A percentile compares a stretch with the other conserved stretches of the same genome.
Evolutionary conservation across 2,329 filamentous ascomycete species (phyloP).

Genomic region (Sclerotinia spermophila): DNA sequence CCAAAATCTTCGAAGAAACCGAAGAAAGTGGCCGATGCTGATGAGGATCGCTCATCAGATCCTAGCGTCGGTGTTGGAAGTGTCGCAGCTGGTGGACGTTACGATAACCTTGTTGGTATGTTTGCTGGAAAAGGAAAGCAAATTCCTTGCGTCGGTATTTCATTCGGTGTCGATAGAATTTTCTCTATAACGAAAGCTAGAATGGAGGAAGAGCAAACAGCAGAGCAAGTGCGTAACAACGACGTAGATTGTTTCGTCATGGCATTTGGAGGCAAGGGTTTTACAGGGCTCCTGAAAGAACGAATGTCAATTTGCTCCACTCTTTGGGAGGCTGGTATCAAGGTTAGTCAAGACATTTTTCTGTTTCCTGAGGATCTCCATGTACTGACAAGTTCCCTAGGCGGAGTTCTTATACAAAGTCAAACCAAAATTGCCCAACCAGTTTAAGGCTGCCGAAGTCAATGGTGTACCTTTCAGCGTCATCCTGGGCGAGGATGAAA

Average conservation of each 20-base stretch:
- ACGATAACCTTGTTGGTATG: conserved; percentile 92
- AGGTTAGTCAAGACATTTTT: conserved; percentile 45
- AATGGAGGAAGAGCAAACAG: conserved; percentile 58
- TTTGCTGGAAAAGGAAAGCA: conserved; percentile 73
- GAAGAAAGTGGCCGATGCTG: conserved; percentile 49
- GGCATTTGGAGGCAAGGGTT: conserved; percentile 86
- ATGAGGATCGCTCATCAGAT: conserved; percentile 69
- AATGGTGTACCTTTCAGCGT: conserved; percentile 79
- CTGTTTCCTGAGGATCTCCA: neutral
- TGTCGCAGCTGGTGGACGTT: conserved; percentile 84
- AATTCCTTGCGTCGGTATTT: conserved; percentile 88
- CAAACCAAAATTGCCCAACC: conserved; percentile 81
- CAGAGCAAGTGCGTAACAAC: conserved; percentile 57
- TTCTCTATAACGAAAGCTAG: conserved; percentile 86
- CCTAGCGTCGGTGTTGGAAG: conserved; percentile 81
- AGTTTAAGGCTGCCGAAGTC: conserved; percentile 86
- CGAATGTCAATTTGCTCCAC: conserved; percentile 74
- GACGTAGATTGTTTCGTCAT: conserved; percentile 92
- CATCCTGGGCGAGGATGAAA: conserved; percentile 87
- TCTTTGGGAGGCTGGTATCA: conserved; percentile 85
- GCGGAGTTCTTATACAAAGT: conserved; percentile 87
- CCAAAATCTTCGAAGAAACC: conserved; percentile 38
- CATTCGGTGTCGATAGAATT: conserved; percentile 93
- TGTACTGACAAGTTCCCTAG: conserved; percentile 36
- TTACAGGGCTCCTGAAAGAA: conserved; percentile 75